Evolutionary conservation across 2,329 filamentous ascomycete genomes (phyloP).

Genomic region (Fusarium dimerum): DNA sequence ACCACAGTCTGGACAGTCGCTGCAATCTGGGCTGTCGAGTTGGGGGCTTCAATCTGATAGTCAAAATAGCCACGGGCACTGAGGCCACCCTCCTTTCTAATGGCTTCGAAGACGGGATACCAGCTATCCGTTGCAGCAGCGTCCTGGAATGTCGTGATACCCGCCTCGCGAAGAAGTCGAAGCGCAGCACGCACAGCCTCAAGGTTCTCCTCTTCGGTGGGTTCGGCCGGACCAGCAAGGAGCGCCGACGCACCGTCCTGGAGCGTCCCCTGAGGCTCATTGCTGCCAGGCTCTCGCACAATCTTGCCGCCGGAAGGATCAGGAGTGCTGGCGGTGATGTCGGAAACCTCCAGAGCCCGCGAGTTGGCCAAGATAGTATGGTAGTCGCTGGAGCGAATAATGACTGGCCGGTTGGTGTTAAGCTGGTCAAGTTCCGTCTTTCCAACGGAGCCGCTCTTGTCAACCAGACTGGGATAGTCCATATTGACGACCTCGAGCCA

Average conservation of each 20-base stretch:
- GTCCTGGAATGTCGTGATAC: conserved; percentile 31
- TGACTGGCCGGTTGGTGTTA: conserved; percentile 23
- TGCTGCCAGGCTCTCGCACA: conserved; percentile 25
- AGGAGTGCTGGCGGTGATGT: conserved; percentile 20
- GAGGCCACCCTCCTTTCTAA: conserved; percentile 22
- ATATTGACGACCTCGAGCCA: conserved; percentile 31
- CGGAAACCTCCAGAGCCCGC: conserved; percentile 22
- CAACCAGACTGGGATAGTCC: conserved; percentile 25
- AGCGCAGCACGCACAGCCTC: conserved; percentile 25
- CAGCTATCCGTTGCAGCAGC: conserved; percentile 17
- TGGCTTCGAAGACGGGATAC: conserved; percentile 16
- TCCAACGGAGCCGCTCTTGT: conserved; percentile 19
- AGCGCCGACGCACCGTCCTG: conserved; percentile 23
- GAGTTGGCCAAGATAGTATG: conserved; percentile 28
- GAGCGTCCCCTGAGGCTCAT: conserved; percentile 28
- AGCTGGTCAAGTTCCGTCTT: conserved; percentile 23
- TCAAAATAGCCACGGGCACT: conserved; percentile 30
- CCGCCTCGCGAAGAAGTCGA: conserved; percentile 28
- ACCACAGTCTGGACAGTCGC: conserved; percentile 16
- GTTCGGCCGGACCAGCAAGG: conserved; percentile 20
- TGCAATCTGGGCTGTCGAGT: conserved; percentile 6
- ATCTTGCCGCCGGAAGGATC: conserved; percentile 26
- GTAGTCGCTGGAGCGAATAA: conserved; percentile 27
- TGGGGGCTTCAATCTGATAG: conserved; percentile 27
- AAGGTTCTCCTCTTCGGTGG: conserved; percentile 20